These are phyloP conservation scores for Casuarina glauca DNA, from an alignment of 306 rosid genomes.

Conservation along the genomic window DNA sequence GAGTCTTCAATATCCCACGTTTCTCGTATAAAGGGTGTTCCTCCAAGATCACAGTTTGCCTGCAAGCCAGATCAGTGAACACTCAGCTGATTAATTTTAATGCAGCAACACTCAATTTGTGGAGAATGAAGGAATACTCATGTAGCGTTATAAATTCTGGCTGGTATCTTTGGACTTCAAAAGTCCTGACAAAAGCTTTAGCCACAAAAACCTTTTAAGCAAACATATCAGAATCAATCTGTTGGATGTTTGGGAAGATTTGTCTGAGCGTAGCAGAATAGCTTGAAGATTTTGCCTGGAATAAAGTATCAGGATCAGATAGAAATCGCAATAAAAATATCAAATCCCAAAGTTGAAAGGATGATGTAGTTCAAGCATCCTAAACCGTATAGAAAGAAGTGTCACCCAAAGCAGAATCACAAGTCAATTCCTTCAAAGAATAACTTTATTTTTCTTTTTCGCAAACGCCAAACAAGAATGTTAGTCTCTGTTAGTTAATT, in stretches of 20 bases:
- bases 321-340: slow-evolving; percentile 21
- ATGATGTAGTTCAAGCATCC: background rate
- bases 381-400: background rate
- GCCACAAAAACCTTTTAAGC: slow-evolving; percentile 38
- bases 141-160: background rate
- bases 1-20: background rate
- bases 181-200: slow-evolving; percentile 10
- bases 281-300: slow-evolving; percentile 72
- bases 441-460: background rate
- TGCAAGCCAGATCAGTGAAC: slow-evolving; percentile 2
- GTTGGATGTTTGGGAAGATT: slow-evolving; percentile 69
- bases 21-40: background rate
- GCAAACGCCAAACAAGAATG: background rate
- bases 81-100: background rate
- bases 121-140: background rate
- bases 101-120: background rate
- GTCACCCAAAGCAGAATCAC: background rate
- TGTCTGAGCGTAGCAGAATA: slow-evolving; percentile 47
- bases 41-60: slow-evolving; percentile 4
- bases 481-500: background rate
- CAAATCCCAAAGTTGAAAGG: slow-evolving; percentile 9
- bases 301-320: slow-evolving; percentile 29
- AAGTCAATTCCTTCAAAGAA: background rate
- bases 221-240: slow-evolving; percentile 71
- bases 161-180: slow-evolving; percentile 19